These are phyloP conservation scores for Protoeuglena noctilucae DNA, from an alignment of 139 green algal genomes.

Conservation along the genomic window DNA sequence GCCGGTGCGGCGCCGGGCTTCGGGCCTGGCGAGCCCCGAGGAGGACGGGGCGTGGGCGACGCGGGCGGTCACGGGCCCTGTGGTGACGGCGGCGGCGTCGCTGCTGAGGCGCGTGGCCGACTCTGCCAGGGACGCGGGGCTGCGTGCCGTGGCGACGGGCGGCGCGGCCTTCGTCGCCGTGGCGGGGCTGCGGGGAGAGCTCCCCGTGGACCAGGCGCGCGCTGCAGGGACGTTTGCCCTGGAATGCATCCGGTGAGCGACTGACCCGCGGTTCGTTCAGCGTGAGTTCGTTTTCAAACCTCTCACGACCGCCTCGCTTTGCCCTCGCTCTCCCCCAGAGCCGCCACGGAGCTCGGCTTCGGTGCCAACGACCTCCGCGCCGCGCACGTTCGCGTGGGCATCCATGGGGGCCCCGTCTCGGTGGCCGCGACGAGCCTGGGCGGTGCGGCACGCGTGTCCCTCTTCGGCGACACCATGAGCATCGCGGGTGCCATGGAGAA, in stretches of 20 bases:
- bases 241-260: no score
- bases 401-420: slow-evolving; percentile 2
- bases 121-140: no score
- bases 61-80: neutral
- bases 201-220: neutral
- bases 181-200: no score
- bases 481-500: slow-evolving; percentile 2
- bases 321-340: neutral
- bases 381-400: neutral
- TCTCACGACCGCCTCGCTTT: neutral
- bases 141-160: neutral
- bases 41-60: no score
- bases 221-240: no score
- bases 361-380: neutral
- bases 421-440: neutral
- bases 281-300: neutral
- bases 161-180: neutral
- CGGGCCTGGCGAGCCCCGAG: no score
- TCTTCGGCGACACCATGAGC: slow-evolving; percentile 11
- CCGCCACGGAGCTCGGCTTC: neutral
- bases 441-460: neutral
- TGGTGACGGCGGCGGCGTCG: neutral
- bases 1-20: no score
- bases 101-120: neutral
- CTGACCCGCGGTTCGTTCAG: neutral